Percentiles rank a stretch among this genome's conserved stretches.
Evolutionary conservation across 257 asterid genomes (phyloP).

Genomic region (Nicotiana attenuata): DNA sequence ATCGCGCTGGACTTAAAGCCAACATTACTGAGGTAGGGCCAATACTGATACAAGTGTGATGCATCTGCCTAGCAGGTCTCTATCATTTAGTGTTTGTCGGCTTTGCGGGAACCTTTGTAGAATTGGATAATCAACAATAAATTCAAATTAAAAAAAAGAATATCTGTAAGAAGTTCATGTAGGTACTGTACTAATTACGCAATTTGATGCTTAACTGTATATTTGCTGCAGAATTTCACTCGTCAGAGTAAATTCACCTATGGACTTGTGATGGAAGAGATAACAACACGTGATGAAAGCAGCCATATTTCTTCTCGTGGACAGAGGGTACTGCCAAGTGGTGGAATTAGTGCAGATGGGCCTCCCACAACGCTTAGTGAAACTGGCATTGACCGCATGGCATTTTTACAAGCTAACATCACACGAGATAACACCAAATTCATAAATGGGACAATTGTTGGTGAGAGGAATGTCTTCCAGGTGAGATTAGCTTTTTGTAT

Average conservation of each 20-base stretch:
- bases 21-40: slow-evolving; percentile 73
- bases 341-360: slow-evolving; percentile 96
- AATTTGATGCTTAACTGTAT: not conserved
- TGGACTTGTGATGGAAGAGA: slow-evolving; percentile 95
- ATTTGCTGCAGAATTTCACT: slow-evolving; percentile 68
- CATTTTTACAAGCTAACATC: slow-evolving; percentile 83
- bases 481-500: slow-evolving; percentile 31
- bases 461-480: slow-evolving; percentile 95
- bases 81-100: not conserved
- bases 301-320: slow-evolving; percentile 88
- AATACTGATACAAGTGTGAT: not conserved
- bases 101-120: not conserved
- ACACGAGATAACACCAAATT: slow-evolving; percentile 94
- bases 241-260: slow-evolving; percentile 95
- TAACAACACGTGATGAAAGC: slow-evolving; percentile 95
- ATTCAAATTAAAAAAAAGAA: not conserved
- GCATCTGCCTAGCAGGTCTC: not conserved
- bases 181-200: not conserved
- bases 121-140: not conserved
- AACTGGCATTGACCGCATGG: slow-evolving; percentile 92
- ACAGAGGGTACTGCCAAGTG: slow-evolving; percentile 91
- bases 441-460: slow-evolving; percentile 89
- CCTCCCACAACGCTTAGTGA: slow-evolving; percentile 99
- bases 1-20: slow-evolving; percentile 89
- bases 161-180: not conserved